phyloP scores from a whole-genome alignment of 768 basidiomycete genomes.

The Lactarius trivialis region DNA sequence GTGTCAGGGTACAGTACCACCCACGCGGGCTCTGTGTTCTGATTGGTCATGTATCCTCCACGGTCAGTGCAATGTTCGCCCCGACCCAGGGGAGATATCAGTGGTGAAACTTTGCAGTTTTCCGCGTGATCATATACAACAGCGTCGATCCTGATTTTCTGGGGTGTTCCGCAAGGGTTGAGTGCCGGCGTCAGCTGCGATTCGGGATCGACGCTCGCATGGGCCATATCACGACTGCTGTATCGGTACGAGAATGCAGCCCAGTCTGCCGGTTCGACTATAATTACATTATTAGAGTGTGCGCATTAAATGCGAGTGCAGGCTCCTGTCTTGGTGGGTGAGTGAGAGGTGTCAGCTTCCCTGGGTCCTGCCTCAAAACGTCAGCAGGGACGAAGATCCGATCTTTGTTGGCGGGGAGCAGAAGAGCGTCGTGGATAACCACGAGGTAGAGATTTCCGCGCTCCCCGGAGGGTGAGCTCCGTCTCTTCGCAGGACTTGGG shows the following conservation, averaged over 20 bases:
- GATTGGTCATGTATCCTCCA: too few species aligned
- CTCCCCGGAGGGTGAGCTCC: constrained; percentile 19
- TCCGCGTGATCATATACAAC: too few species aligned
- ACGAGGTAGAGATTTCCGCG: constrained; percentile 23
- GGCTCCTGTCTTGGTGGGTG: neutral
- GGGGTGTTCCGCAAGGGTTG: too few species aligned
- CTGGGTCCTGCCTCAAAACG: constrained; percentile 19
- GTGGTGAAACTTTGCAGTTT: too few species aligned
- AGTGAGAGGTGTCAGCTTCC: constrained; percentile 19
- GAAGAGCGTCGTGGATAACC: constrained; percentile 16
- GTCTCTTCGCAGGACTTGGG: neutral
- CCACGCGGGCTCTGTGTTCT: too few species aligned
- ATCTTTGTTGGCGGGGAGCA: constrained; percentile 19
- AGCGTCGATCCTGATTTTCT: too few species aligned
- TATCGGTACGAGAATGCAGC: neutral
- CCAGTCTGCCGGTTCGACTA: neutral
- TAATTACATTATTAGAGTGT: constrained; percentile 6
- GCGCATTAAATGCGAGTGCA: neutral
- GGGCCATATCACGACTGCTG: neutral
- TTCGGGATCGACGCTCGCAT: neutral
- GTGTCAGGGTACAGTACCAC: too few species aligned
- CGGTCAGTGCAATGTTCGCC: too few species aligned
- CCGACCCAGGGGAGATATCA: too few species aligned
- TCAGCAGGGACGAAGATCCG: constrained; percentile 15
- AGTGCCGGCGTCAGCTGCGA: too few species aligned